phyloP scores from a whole-genome alignment of 176 grass and related monocot species.

The Hyparrhenia diplandra region DNA sequence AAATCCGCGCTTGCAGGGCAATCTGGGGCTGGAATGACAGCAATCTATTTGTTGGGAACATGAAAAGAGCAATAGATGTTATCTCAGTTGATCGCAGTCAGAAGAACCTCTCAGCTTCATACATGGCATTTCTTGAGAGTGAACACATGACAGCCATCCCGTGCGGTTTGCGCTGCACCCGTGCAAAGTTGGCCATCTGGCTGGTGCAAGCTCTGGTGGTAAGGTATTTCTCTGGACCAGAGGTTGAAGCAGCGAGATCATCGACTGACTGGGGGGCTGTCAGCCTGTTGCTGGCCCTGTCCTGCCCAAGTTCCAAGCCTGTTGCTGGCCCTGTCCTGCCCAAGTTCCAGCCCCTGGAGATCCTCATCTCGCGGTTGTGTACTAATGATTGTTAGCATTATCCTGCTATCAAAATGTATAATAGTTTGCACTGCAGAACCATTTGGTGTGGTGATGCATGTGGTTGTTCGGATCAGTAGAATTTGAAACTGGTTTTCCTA shows the following conservation, averaged over 20 bases:
- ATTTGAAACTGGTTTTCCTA: neutral
- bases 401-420: neutral
- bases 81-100: slow-evolving; percentile 25
- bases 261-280: neutral
- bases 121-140: slow-evolving; percentile 15
- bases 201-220: slow-evolving; percentile 36
- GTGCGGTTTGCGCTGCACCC: slow-evolving; percentile 44
- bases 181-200: slow-evolving; percentile 42
- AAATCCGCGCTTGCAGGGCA: slow-evolving; percentile 37
- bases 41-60: slow-evolving; percentile 50
- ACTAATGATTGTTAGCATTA: neutral
- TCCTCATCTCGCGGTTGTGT: neutral
- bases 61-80: slow-evolving; percentile 54
- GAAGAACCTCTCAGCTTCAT: neutral
- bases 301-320: no score
- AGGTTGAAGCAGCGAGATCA: neutral
- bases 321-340: neutral
- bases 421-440: neutral
- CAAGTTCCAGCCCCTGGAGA: neutral
- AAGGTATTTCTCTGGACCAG: slow-evolving; percentile 57
- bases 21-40: slow-evolving; percentile 67
- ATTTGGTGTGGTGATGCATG: neutral
- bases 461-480: neutral
- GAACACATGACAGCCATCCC: slow-evolving; percentile 49
- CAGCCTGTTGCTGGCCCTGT: no score